Evolutionary conservation across 495 filamentous ascomycete species (phyloP).

Genomic region (Penicillium lividum): DNA sequence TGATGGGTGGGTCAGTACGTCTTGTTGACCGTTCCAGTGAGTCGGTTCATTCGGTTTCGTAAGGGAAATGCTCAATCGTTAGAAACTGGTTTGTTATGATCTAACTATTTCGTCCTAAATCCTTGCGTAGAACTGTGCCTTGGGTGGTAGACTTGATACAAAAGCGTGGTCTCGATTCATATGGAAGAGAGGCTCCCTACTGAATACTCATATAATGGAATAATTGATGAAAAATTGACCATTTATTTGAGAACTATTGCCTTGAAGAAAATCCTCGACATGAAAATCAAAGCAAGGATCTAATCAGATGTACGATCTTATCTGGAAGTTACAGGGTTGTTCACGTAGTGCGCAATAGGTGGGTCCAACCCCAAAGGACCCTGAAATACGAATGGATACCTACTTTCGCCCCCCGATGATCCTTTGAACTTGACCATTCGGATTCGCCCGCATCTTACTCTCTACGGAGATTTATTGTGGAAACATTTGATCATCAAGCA

Average conservation of each 20-base stretch:
- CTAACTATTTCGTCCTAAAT: neutral
- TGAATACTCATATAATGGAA: too few relatives aligned
- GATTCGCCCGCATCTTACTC: neutral
- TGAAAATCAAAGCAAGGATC: neutral
- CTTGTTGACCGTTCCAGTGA: neutral
- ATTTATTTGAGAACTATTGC: too few relatives aligned
- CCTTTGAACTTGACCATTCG: neutral
- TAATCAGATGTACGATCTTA: conserved; percentile 11
- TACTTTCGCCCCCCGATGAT: neutral
- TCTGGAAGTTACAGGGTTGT: neutral
- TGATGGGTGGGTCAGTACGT: conserved; percentile 5
- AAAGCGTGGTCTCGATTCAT: neutral
- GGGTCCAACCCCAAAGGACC: neutral
- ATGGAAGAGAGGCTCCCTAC: too few relatives aligned
- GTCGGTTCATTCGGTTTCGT: conserved; percentile 2
- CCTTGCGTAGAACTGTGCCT: neutral
- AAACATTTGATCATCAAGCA: neutral
- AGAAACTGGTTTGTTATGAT: neutral
- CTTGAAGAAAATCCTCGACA: too few relatives aligned
- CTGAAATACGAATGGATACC: conserved; percentile 7
- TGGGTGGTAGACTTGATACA: neutral
- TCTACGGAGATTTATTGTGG: conserved; percentile 6
- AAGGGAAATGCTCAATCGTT: neutral
- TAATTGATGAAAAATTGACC: too few relatives aligned
- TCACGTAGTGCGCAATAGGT: neutral